phyloP scores from a whole-genome alignment of 345 rosid genomes.

The Syzygium oleosum region DNA sequence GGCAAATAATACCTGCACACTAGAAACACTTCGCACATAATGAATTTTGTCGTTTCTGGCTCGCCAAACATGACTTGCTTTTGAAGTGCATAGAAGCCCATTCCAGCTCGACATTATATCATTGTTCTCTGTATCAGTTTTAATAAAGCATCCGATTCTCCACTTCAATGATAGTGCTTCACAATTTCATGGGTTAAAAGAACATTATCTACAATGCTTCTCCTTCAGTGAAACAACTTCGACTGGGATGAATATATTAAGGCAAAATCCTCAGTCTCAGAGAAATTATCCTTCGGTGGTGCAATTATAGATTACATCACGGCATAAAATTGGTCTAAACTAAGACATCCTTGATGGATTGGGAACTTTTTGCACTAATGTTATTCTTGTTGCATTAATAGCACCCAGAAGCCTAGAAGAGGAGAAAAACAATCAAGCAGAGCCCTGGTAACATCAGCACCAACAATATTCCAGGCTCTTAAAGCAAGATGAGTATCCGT shows the following conservation, averaged over 20 bases:
- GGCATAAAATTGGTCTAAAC: no score
- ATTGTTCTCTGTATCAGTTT: neutral
- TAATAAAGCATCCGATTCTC: neutral
- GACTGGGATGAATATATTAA: no score
- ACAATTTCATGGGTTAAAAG: neutral
- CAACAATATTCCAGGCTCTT: neutral
- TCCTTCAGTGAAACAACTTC: neutral
- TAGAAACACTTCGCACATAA: no score
- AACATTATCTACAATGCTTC: neutral
- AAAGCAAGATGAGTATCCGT: neutral
- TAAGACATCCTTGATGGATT: no score
- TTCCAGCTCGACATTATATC: no score
- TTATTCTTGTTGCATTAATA: neutral
- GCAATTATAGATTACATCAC: no score
- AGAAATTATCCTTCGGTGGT: no score
- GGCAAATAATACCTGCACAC: no score
- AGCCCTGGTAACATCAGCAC: neutral
- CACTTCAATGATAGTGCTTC: neutral
- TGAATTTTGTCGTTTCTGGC: no score
- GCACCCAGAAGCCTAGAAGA: neutral
- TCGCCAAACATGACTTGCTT: no score
- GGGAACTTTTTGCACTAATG: neutral
- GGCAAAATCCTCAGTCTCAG: no score
- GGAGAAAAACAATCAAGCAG: neutral
- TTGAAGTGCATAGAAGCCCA: no score